Base-by-base conservation (phyloP, 202 grass and related monocot genomes). In the Panicum hallii region DNA sequence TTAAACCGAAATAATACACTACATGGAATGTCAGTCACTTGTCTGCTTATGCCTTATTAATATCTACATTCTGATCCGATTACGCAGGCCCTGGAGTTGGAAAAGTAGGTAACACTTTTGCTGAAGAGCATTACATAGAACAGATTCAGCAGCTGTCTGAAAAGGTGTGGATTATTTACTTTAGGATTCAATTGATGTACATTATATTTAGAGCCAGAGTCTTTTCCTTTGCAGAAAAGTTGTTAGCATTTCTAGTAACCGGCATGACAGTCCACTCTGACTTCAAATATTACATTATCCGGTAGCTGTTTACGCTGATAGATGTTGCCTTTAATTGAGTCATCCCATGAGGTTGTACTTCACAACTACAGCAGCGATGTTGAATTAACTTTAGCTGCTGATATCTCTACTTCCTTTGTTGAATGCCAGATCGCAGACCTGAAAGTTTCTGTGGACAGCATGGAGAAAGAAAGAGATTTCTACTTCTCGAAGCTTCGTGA, bases 401-500 rank as follows among this genome's bases (percentile, higher is more conserved):
- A 19, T 63, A 45, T 63, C 30, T 64, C 54, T 63, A 61, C 6
- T 78, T 73, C 79, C 47, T 77, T 67, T 87, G 67, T 67, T 89
- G 67, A 28, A 74, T 73, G 88, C 70, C 67, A 97, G 94, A 77
- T 88, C 63, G 92, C 72, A 16, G 92, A 88, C 44, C 46, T 92
- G 57, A 92, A 97, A 67, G 70, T 94, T 86, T 91, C 88, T 38
- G 69, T 86, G 4, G 89, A 94, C 78, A 87, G 78, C 68, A 79
- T 63, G 47, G 92, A 92, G 62, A 97, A 97, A 71, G 94, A 97
- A 92, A 94, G 90, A 73, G 94, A 94, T 40, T 97, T 97, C 47
- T 97, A 97, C 75, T 97, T 94, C 74, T 88, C 92, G 1, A 97
- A 97, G 78, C 43, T 97, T 86, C 88, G 88, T 46, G 94, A 97